phyloP scores from a whole-genome alignment of 78 protist genomes.

The Capsaspora owczarzaki region DNA sequence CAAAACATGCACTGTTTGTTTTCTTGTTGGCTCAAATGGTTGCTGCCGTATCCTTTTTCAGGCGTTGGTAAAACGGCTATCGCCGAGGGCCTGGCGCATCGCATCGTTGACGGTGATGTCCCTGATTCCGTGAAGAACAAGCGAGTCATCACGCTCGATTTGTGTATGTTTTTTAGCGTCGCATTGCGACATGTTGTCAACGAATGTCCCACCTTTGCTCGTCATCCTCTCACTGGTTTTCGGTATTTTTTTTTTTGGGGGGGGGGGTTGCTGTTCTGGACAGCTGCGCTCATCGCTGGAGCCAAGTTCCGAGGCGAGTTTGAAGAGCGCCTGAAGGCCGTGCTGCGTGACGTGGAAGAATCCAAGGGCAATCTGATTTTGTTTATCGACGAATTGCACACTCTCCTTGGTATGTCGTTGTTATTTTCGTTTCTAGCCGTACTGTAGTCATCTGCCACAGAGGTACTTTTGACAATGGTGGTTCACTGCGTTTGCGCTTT shows the following conservation, averaged over 20 bases:
- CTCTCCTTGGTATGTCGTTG: conserved; percentile 84
- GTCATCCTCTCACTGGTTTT: too few relatives aligned
- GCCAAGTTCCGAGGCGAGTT: conserved; percentile 97
- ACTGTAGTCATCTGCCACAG: neutral
- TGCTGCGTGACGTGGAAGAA: conserved; percentile 86
- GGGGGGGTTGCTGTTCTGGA: too few relatives aligned
- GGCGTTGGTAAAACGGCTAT: conserved; percentile 82
- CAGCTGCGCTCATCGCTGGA: conserved; percentile 91
- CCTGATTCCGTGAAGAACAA: conserved; percentile 74
- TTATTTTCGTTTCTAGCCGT: neutral
- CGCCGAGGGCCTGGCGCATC: conserved; percentile 98
- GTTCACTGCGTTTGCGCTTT: neutral
- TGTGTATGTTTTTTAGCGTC: too few relatives aligned
- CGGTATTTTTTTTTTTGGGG: too few relatives aligned
- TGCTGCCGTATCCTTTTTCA: neutral
- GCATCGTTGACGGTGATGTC: conserved; percentile 92
- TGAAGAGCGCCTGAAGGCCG: conserved; percentile 95
- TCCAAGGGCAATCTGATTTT: conserved; percentile 80
- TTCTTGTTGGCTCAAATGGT: neutral
- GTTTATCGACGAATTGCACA: conserved; percentile 98
- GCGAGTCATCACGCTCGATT: conserved; percentile 80
- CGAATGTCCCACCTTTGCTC: too few relatives aligned
- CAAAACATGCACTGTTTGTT: too few relatives aligned
- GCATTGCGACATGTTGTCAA: too few relatives aligned
- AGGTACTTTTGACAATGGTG: neutral